Conservation (phyloP, 371 early-diverging fungal species). For the Mortierella polycephala region DNA sequence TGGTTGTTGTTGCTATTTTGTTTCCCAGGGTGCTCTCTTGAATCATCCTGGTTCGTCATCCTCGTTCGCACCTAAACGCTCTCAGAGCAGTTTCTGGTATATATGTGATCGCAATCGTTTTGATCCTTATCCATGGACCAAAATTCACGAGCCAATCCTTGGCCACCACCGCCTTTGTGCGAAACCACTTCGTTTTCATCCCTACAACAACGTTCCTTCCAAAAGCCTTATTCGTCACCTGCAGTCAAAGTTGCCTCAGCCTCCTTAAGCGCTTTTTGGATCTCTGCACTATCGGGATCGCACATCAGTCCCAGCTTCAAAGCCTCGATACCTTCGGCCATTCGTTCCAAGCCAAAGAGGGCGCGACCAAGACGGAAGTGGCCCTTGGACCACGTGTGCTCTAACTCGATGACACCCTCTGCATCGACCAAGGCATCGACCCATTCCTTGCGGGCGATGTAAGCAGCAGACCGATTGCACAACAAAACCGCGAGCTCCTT, state of each 20-base stretch:
- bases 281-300: constrained; percentile 77
- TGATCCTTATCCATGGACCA: not conserved
- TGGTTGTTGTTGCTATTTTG: not conserved
- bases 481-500: constrained; percentile 79
- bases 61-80: constrained; percentile 6
- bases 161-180: not conserved
- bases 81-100: constrained; percentile 7
- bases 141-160: no score
- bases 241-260: constrained; percentile 31
- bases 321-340: constrained; percentile 75
- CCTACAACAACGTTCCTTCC: not conserved
- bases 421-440: constrained; percentile 82
- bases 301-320: constrained; percentile 74
- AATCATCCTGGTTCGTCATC: not conserved
- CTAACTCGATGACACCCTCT: constrained; percentile 77
- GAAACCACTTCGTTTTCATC: no score
- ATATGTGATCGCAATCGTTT: not conserved
- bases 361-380: constrained; percentile 85
- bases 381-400: constrained; percentile 83
- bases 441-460: constrained; percentile 71
- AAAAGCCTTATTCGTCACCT: constrained; percentile 15
- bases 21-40: not conserved
- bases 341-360: constrained; percentile 70
- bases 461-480: constrained; percentile 79
- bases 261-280: constrained; percentile 60